Evolutionary conservation across 345 rosid genomes (phyloP).

Genomic region (Psidium guajava): DNA sequence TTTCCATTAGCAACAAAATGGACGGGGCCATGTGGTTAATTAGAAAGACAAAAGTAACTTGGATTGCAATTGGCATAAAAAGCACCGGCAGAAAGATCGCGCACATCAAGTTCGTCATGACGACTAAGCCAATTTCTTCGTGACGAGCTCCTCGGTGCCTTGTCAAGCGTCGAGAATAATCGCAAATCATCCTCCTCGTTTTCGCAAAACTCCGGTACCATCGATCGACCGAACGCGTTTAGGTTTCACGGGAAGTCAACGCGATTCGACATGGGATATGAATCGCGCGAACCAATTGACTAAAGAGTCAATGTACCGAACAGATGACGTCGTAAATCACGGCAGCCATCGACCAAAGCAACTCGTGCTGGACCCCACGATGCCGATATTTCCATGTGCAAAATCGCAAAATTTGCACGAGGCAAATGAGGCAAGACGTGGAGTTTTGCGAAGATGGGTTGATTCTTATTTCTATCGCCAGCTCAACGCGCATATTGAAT

Average conservation of each 20-base stretch:
- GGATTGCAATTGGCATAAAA: accelerated
- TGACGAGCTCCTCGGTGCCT: background rate
- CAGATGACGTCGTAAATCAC: background rate
- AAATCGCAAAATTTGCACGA: background rate
- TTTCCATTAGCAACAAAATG: background rate
- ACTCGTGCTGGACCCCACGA: background rate
- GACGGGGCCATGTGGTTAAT: background rate
- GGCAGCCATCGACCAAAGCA: background rate
- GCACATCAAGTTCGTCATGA: background rate
- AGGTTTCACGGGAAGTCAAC: background rate
- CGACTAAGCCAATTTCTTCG: background rate
- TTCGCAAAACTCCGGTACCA: background rate
- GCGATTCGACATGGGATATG: background rate
- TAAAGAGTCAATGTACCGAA: background rate
- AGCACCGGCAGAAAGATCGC: background rate
- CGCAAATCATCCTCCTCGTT: background rate
- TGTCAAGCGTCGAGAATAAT: background rate
- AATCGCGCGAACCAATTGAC: background rate
- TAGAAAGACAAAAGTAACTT: background rate
- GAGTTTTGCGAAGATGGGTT: too few species aligned
- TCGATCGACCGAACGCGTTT: background rate
- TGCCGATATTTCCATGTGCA: background rate
- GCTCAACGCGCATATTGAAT: background rate
- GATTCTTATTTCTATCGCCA: too few species aligned
- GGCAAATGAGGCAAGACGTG: background rate